Conservation (phyloP, 1,284 basidiomycete species). For the Abortiporus biennis region DNA sequence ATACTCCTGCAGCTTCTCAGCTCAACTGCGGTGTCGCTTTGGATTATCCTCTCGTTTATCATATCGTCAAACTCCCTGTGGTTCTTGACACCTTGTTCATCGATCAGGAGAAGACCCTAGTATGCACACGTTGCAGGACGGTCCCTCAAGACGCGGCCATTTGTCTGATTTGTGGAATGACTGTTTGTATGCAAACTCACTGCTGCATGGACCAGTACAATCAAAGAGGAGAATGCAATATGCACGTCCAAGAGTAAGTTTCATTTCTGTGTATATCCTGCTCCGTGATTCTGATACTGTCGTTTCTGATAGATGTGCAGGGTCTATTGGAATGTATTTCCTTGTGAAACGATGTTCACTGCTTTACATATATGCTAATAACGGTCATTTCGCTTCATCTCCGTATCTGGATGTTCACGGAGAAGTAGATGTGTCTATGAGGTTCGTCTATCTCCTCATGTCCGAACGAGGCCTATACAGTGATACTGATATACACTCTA, state of each 20-base stretch:
- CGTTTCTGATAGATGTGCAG: conserved; percentile 68
- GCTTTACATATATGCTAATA: conserved; percentile 86
- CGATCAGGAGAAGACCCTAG: conserved; percentile 59
- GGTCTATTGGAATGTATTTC: conserved; percentile 86
- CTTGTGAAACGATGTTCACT: conserved; percentile 91
- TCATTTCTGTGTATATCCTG: conserved; percentile 1
- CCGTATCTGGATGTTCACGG: conserved; percentile 96
- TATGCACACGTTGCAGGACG: conserved; percentile 75
- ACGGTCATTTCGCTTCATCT: conserved; percentile 83
- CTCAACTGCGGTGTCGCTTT: conserved; percentile 69
- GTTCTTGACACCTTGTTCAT: conserved; percentile 84
- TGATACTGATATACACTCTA: conserved; percentile 7
- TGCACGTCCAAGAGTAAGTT: conserved; percentile 91
- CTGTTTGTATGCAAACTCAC: conserved; percentile 88
- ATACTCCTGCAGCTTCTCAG: conserved; percentile 67
- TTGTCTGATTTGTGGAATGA: conserved; percentile 86
- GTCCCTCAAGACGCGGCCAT: conserved; percentile 86
- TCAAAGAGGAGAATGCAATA: conserved; percentile 84
- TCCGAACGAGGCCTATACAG: conserved; percentile 1
- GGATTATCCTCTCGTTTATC: conserved; percentile 86
- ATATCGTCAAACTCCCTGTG: conserved; percentile 75
- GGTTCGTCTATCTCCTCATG: conserved; percentile 42
- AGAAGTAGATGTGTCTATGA: conserved; percentile 89
- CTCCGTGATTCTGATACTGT: conserved; percentile 8
- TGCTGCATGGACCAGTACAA: conserved; percentile 81